Evolutionary conservation across 2,329 filamentous ascomycete species (phyloP).

Genomic region (Claviceps cyperi): DNA sequence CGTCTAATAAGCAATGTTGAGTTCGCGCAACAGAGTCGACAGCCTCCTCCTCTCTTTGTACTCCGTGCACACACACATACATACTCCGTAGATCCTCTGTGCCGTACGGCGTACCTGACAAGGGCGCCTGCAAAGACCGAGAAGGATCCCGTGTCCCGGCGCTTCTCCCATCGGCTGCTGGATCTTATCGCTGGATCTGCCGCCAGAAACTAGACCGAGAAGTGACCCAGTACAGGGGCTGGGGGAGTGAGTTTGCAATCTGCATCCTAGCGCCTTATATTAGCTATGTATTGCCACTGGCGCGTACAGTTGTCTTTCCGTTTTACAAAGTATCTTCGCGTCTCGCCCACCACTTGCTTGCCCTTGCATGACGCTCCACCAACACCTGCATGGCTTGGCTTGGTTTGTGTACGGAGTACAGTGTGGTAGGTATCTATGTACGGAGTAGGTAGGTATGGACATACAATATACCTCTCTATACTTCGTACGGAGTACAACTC

Average conservation of each 20-base stretch:
- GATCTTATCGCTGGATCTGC: not conserved
- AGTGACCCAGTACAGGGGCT: not conserved
- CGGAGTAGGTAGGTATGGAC: no score
- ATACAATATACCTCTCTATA: no score
- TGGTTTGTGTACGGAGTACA: no score
- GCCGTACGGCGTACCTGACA: not conserved
- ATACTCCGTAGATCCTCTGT: no score
- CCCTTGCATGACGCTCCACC: conserved; percentile 1
- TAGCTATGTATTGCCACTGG: no score
- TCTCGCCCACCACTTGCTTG: not conserved
- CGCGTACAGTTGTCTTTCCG: no score
- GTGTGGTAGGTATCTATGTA: no score
- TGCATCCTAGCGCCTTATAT: not conserved
- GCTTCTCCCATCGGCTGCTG: not conserved
- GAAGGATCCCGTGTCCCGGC: not conserved
- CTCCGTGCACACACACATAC: no score
- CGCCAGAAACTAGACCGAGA: not conserved
- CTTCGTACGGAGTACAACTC: no score
- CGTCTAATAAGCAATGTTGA: not conserved
- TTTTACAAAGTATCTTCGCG: no score
- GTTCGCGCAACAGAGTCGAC: not conserved
- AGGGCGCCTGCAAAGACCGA: not conserved
- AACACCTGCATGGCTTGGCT: not conserved
- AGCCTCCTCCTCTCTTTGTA: no score
- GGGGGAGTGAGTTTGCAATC: not conserved